These are phyloP conservation scores for Leishmania gerbilli DNA, from an alignment of 208 protist genomes.

Conservation along the genomic window DNA sequence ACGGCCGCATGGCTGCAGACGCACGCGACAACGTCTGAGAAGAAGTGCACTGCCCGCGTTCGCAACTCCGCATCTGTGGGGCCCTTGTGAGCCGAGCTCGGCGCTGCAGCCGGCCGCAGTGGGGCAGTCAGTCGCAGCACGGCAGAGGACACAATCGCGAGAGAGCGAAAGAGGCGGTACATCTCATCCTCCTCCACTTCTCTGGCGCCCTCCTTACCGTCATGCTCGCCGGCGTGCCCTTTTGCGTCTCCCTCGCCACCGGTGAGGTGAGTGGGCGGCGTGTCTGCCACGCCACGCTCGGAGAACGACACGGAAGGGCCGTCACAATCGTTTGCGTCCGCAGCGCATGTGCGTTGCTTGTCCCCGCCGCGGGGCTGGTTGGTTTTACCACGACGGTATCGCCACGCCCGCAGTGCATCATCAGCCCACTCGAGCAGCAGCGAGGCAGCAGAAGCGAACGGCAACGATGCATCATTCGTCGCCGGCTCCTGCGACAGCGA, in stretches of 20 bases:
- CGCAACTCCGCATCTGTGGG: slow-evolving; percentile 7
- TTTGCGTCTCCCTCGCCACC: not conserved
- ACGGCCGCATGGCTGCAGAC: slow-evolving; percentile 22
- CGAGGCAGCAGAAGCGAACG: not conserved
- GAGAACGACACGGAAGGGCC: not conserved
- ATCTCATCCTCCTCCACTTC: slow-evolving; percentile 23
- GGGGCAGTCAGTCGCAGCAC: slow-evolving; percentile 20
- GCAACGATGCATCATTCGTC: not conserved
- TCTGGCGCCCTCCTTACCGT: not conserved
- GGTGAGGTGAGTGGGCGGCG: not conserved
- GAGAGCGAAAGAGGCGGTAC: slow-evolving; percentile 25
- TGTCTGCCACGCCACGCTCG: slow-evolving; percentile 9
- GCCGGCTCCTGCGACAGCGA: slow-evolving; percentile 6
- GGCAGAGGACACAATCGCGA: slow-evolving; percentile 8
- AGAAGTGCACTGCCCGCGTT: slow-evolving; percentile 13
- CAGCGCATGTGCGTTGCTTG: not conserved
- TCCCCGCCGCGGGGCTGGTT: not conserved
- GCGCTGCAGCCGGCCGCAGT: not conserved
- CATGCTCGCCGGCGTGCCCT: not conserved
- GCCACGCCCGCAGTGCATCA: not conserved
- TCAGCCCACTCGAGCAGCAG: slow-evolving; percentile 11
- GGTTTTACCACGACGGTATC: not conserved
- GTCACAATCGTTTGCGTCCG: not conserved
- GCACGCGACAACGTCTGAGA: slow-evolving; percentile 10
- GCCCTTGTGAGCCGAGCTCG: not conserved